Evolutionary conservation across 2,329 filamentous ascomycete species (phyloP), one percentile per base, ranked within the genome.

Genomic region (Diaporthe sp.): DNA sequence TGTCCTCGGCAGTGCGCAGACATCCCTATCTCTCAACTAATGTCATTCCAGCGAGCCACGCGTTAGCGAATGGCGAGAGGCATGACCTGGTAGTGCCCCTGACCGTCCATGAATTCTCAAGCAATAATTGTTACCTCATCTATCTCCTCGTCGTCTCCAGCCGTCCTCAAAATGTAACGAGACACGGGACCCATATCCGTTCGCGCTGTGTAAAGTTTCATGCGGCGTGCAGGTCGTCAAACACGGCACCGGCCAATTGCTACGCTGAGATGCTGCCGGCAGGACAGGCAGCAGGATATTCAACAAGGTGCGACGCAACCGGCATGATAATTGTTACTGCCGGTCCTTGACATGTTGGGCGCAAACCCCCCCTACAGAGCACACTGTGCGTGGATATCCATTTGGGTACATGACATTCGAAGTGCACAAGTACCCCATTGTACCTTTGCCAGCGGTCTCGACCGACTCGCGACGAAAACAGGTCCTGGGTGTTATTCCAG

Each of bases 211-310:
- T 22, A 25, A 53, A 68, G 42, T 20, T 42, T 20, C 31, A 55
- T 42, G 65, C 53, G 31, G 65, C 65, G 47, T 68, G 31, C 44
- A 28, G 22, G 31, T 39, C 47, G 65, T 37, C 65, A 68, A 68
- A 53, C 34, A 39, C 31, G 3, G 65, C 47, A 25, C 31, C n/a
- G n/a, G 34, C 49, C 22, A 39, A 53, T 53, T 17, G 65, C 34
- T 68, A 39, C 47, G 34, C 42, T 31, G n/a, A 37, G 31, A 39
- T 28, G 65, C 65, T 68, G 47, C 65, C 13, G 42, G 31, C 47
- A 42, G 15, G 31, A 68, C 34, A 68, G 65, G 65, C 65, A 68
- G 65, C 65, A 68, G 47, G 65, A 68, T 68, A 68, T 53, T 63
- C 60, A 4, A 7, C 61, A 37, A n/a, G 31, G 31, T 53, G 22